Evolutionary conservation across 305 asterid species (phyloP), one percentile per base, ranked within the genome.

Genomic region (Petunia hybrid): DNA sequence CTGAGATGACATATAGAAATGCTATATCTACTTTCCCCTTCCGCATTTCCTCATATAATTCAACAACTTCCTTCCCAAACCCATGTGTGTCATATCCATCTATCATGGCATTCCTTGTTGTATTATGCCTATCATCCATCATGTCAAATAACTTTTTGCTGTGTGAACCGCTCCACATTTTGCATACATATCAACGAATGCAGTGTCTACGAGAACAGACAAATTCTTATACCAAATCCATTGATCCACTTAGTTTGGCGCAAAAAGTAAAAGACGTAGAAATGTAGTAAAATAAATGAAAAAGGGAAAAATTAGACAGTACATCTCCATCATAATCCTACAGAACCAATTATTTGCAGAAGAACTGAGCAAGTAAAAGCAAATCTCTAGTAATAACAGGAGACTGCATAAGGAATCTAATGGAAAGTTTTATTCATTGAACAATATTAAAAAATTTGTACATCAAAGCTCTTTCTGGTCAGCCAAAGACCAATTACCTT

Each of bases 61-160:
- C 83, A 61, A 89, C 82, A 2, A 97, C 97, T 83, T 92, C 98
- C 83, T 68, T 84, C 39, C 97, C 98, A 36, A 83, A 91, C 8
- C 99, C 98, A 73, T 96, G 98, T 0, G 99, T 96, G 38, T 98
- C 99, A 22, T 96, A 96, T 77, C 98, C 99, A 84, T 96, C 99
- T 22, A 96, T 94, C 99, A 94, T 96, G 4, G 98, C 97, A 82
- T 96, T 96, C 99, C 99, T 94, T 40, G 98, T 93, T 38, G 97
- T 94, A 13, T 91, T 93, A 55, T 92, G 97, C 80, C 86, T 89
- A 83, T 91, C 98, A 2, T 53, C 87, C 92, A 87, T 88, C 85
- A 65, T 7, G 77, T 96, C 92, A 46, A 96, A 96, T 43, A 96
- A 85, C 85, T 87, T 85, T 83, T 91, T 36, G 98, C 98, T 41